Evolutionary conservation across 805 yeast genomes (phyloP), one percentile per base, ranked within the genome.

Genomic region (Candida saitoana): DNA sequence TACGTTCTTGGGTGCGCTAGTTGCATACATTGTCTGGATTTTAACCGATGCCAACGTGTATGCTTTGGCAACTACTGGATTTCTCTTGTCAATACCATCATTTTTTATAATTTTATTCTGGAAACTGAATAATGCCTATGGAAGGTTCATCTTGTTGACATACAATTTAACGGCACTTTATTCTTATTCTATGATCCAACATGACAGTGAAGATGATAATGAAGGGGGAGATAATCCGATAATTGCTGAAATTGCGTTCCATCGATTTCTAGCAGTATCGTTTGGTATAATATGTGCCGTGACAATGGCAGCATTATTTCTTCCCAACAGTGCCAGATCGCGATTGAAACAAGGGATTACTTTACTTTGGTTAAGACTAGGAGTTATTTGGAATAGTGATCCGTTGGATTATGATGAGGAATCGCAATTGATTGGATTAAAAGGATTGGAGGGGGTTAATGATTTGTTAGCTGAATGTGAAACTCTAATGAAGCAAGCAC

Each of bases 281-380:
- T 60, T 77, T 19, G 96, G 95, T 25, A 81, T 85, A 2, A 43
- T 82, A 0, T 87, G 91, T 89, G 93, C 95, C 0, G 65, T 87
- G 18, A 55, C 77, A 2, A 75, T 87, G 62, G 82, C 93, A 0
- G 62, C 81, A 27, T 66, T 77, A 1, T 71, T 86, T 39, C 69
- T 84, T 39, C 95, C 95, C 3, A 80, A 80, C 55, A 80, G 87
- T 54, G 95, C 96, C 0, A 69, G 95, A 36, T 68, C 77, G 11
- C 65, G 88, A 37, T 63, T 87, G 45, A 79, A 85, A 44, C 69
- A 71, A 19, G 87, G 87, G 0, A 56, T 87, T 17, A 76, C 87
- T 0, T 63, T 80, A 2, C 66, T 86, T 17, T 87, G 95, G 95
- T 65, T 87, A 32, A 67, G 89, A 34, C 73, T 87, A 74, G 96